phyloP scores from a whole-genome alignment of 768 basidiomycete genomes.

The Mycena galopus region DNA sequence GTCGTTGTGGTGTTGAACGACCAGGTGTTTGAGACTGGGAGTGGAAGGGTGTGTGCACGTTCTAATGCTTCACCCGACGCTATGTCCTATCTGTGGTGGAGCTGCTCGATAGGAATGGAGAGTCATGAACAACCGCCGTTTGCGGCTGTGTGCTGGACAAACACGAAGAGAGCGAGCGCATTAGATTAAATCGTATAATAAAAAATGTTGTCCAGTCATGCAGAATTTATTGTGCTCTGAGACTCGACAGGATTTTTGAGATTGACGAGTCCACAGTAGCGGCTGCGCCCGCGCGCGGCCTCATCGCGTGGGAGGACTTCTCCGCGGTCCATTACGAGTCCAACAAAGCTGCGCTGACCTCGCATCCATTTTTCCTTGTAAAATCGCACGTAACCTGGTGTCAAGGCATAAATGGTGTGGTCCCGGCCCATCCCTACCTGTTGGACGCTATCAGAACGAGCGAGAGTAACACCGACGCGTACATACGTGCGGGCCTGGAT shows the following conservation, averaged over 20 bases:
- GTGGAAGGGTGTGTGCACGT: too few species aligned
- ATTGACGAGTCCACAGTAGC: conserved; percentile 85
- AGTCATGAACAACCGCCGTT: conserved; percentile 1
- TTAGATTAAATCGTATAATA: neutral
- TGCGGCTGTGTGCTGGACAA: too few species aligned
- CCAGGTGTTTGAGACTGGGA: too few species aligned
- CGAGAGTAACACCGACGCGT: conserved; percentile 61
- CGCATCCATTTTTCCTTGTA: conserved; percentile 87
- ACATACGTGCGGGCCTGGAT: conserved; percentile 95
- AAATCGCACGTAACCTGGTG: conserved; percentile 94
- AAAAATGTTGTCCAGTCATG: conserved; percentile 17
- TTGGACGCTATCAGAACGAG: conserved; percentile 19
- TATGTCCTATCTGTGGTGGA: too few species aligned
- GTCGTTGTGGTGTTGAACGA: too few species aligned
- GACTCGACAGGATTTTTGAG: conserved; percentile 51
- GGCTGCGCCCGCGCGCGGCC: conserved; percentile 78
- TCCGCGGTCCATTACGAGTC: conserved; percentile 84
- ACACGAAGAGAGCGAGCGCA: neutral
- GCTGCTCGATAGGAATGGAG: too few species aligned
- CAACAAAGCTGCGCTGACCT: conserved; percentile 83
- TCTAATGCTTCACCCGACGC: too few species aligned
- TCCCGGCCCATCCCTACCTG: conserved; percentile 94
- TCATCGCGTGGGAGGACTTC: conserved; percentile 92
- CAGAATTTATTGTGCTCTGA: conserved; percentile 26
- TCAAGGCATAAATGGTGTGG: conserved; percentile 92